Base-by-base conservation (phyloP, 2,329 filamentous ascomycete species). In the Colletotrichum camelliae region DNA sequence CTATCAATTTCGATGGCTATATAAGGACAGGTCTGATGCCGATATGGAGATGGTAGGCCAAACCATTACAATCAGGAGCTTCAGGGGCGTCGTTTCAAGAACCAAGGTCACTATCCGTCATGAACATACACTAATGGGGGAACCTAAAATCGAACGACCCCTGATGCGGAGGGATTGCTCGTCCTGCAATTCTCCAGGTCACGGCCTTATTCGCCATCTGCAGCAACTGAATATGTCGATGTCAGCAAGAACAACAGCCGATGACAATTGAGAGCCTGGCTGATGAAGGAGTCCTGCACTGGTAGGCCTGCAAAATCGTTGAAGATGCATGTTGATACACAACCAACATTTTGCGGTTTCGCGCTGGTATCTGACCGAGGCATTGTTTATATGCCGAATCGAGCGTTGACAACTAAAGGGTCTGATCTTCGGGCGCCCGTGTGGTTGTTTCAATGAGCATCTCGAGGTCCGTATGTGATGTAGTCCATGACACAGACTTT, bases 121-220 rank as follows among this genome's bases (percentile, higher is more conserved):
- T 52, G n/a, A 1, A 7, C 4, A 7, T 1, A 0, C 21, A 0
- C 21, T 7, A n/a, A 4, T 13, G 10, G 43, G 4, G 12, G 43
- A 10, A 13, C n/a, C 6, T 52, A 4, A 7, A 7, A 12, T 52
- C 10, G 43, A 52, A 21, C 43, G n/a, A 24, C 1, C n/a, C 6
- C n/a, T 21, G n/a, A 1, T 21, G 10, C 4, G 1, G n/a, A 52
- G n/a, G 13, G 43, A 2, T 21, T 21, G 0, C 39, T n/a, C 39
- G n/a, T 52, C n/a, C n/a, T 52, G 21, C 43, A 13, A 13, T 52
- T 13, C 18, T 21, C 1, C 13, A 0, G 7, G 4, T 4, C 6
- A 4, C 43, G 1, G 0, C 6, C n/a, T 21, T 52, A 21, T 52
- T 13, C 10, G 21, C 6, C n/a, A 52, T 2, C n/a, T 2, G 43